Base-by-base conservation (phyloP, 805 yeast species). In the Yarrowia sp. region DNA sequence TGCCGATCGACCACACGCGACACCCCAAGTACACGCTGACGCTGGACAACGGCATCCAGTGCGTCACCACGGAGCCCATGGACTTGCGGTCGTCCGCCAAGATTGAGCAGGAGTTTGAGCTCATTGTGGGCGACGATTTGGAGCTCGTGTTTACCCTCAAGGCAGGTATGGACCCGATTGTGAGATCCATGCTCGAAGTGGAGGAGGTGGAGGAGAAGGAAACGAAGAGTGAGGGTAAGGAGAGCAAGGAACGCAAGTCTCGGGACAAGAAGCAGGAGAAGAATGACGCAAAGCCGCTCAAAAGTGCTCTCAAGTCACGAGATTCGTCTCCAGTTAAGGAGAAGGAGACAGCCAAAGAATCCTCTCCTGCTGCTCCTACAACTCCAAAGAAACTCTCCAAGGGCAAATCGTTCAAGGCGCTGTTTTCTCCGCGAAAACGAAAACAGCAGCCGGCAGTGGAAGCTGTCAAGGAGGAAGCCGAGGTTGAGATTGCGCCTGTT, bases 21-120 rank as follows among this genome's bases (percentile, higher is more conserved):
- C 76, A 80, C 40, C 87, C 85, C 8, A 77, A 79, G 39, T 84
- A 85, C 75, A 79, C 79, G 50, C 72, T 86, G 20, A 77, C 79
- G 17, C 78, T 87, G 69, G 97, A 91, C 75, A 91, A 91, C 74
- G 95, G 96, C 3, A 85, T 87, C 39, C 95, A 91, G 74, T 84
- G 91, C 68, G 83, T 90, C 63, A 84, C 86, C 55, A 91, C 96
- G 0, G 84, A 87, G 14, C 81, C 81, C 76, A 71, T 75, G 49
- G 70, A 74, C 0, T 63, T 83, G 8, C 72, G 72, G 3, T 72
- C 74, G 40, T 69, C 69, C 17, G 74, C 80, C 6, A 69, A 76
- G 19, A 77, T 91, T 56, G 85, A 84, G 58, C 91, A 90, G 73
- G 97, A 93, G 74, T 91, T 91, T 75, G 97, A 92, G 76, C 79